Base-by-base conservation (phyloP, 257 asterid species). In the Fraxinus excelsior region DNA sequence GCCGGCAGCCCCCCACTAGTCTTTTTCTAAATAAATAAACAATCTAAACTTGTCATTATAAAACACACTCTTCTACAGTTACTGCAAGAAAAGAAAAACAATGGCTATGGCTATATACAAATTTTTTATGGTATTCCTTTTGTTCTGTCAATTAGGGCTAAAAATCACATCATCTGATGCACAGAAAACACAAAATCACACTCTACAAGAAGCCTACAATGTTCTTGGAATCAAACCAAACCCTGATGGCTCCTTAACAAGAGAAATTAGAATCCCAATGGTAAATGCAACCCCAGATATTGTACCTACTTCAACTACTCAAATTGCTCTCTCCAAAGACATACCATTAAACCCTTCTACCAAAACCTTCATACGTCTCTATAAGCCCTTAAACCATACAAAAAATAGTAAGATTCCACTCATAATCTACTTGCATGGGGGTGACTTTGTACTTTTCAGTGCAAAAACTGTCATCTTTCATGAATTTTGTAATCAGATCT, bases 201-300 rank as follows among this genome's bases (percentile, higher is more conserved):
- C 64, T 19, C 26, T 84, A 77, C 88, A 81, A 79, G 62, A 68
- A 78, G 44, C 87, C 86, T 72, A 74, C 26, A 7, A 53, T 53
- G 9, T 18, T n/a, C 64, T 53, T 53, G 64, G 83, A 0, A 35
- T 85, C 66, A 72, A n/a, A 10, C 90, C 42, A 31, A 91, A 89
- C 80, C 87, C 94, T 51, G 92, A 91, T 11, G 96, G 96, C 37
- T 87, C 94, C 7, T 74, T 89, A 78, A 87, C 89, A 2, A 75
- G 94, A 7, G 64, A 53, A n/a, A 53, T 74, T 42, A 23, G 11
- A 8, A 49, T 81, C 67, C 92, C 91, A 8, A 74, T 37, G 69
- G 42, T 65, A 2, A 91, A 90, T 28, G 81, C 91, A 1, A 51
- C 28, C 21, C 88, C 88, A 14, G 80, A 83, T 5, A 1, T 23